Evolutionary conservation across 768 basidiomycete species (phyloP), one percentile per base, ranked within the genome.

Genomic region (Rhizopogon vinicolor): DNA sequence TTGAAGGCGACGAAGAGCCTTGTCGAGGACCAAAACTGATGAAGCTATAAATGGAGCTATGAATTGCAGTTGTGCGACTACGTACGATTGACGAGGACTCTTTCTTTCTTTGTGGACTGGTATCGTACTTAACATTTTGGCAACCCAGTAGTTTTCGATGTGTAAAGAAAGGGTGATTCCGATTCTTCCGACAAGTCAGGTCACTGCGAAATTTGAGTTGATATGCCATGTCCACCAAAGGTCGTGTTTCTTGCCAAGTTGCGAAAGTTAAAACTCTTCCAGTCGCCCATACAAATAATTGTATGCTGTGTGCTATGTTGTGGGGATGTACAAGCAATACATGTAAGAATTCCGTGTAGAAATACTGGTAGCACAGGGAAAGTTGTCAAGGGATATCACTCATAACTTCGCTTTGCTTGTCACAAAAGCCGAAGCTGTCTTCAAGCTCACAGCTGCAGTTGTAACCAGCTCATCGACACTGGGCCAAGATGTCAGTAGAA

Each of bases 391-490:
- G 13, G 12, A 37, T 29, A 39, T 28, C 1, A 53, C n/a, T 69
- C 58, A 67, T 48, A 89, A 71, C 66, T 82, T 87, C 22, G 84
- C 74, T 60, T 72, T 80, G 3, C 72, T 61, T 39, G 71, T 48
- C 46, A 81, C 69, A 25, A 79, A 60, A 50, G 69, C 66, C 35
- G 74, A 72, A 1, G 81, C 81, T 4, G 65, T 63, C 39, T 73
- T 69, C 45, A 93, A 64, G 58, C 79, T 82, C 54, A 74, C 72
- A 14, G 83, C 83, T 0, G 92, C 92, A 9, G 82, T 87, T 8
- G 60, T 72, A 19, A 95, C 86, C 58, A 95, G 78, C 58, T 93
- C 89, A 51, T 95, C 92, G 49, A 96, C 83, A 68, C 88, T 90
- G 54, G 1, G 43, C 5, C 33, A 22, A 45, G 16, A 13, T n/a